Conservation (phyloP, 2,329 filamentous ascomycete genomes). For the Laburnicola sp. region DNA sequence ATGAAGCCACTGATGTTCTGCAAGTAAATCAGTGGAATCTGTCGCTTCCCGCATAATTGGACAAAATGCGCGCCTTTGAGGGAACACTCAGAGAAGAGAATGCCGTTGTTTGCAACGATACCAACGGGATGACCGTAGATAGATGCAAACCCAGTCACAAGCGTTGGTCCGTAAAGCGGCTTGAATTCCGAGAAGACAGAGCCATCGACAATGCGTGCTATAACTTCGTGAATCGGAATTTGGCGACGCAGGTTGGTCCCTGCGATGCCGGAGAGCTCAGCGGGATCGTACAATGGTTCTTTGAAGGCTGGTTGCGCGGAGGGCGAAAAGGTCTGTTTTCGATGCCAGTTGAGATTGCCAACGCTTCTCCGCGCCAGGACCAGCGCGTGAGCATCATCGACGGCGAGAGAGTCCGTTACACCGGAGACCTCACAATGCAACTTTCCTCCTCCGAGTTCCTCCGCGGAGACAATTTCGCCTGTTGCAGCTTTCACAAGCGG, state of each 20-base stretch:
- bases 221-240: conserved; percentile 84
- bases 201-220: conserved; percentile 89
- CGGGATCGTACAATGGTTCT: conserved; percentile 77
- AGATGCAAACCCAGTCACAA: conserved; percentile 84
- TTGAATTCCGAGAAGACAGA: conserved; percentile 95
- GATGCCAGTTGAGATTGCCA: conserved; percentile 86
- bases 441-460: conserved; percentile 86
- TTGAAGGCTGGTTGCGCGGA: conserved; percentile 54
- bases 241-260: conserved; percentile 86
- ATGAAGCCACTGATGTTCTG: conserved; percentile 99
- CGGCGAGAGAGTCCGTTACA: conserved; percentile 92
- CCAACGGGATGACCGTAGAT: conserved; percentile 91
- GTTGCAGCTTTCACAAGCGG: conserved; percentile 95
- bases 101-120: conserved; percentile 94
- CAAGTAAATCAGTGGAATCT: conserved; percentile 87
- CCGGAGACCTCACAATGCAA: conserved; percentile 90
- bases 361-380: conserved; percentile 82
- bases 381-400: conserved; percentile 90
- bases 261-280: conserved; percentile 84
- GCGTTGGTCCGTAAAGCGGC: conserved; percentile 80
- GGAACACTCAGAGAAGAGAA: conserved; percentile 84
- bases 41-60: conserved; percentile 86
- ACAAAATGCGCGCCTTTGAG: conserved; percentile 97
- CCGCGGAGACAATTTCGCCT: conserved; percentile 85
- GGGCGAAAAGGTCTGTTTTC: conserved; percentile 36